Evolutionary conservation across 805 yeast genomes (phyloP), one percentile per base, ranked within the genome.

Genomic region (Yarrowia sp.): DNA sequence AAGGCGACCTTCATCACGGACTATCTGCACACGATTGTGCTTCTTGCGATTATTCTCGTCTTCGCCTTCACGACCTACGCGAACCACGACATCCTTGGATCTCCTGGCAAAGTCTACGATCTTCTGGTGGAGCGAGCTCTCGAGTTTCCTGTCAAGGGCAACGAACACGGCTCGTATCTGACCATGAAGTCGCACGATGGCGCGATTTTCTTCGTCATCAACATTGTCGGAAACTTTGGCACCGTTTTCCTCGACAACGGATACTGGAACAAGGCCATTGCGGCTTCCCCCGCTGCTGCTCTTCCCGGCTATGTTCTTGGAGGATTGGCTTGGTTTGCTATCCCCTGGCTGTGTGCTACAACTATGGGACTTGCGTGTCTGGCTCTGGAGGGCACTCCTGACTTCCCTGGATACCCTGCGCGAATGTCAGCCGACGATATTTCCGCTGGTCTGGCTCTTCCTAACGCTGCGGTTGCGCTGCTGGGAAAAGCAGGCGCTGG

Each of bases 401-500:
- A 79, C 3, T 90, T 91, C 84, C 96, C 96, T 66, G 85, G 90
- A 6, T 90, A 85, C 72, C 96, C 96, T 35, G 73, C 81, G 46
- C 77, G 78, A 62, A 78, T 91, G 77, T 76, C 87, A 22, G 63
- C 85, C 5, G 87, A 77, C 12, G 91, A 90, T 70, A 88, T 90
- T 29, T 77, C 82, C 65, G 86, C 92, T n/a, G 97, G 97, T 32
- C 77, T 91, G 36, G 72, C 72, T 3, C 66, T 75, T 6, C 90
- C 90, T 8, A 83, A 82, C 65, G 87, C 96, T 38, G 96, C 97
- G 1, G 87, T 84, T 41, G 90, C 96, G 0, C 75, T 91, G 41
- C 78, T 91, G 74, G 97, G 97, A 59, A 86, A 80, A 65, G 89
- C 93, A 68, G 97, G 97, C 65, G 96, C 96, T 4, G 92, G 84